Evolutionary conservation across 2,329 filamentous ascomycete genomes (phyloP), one percentile per base, ranked within the genome.

Genomic region (Aspergillus calidoustus): DNA sequence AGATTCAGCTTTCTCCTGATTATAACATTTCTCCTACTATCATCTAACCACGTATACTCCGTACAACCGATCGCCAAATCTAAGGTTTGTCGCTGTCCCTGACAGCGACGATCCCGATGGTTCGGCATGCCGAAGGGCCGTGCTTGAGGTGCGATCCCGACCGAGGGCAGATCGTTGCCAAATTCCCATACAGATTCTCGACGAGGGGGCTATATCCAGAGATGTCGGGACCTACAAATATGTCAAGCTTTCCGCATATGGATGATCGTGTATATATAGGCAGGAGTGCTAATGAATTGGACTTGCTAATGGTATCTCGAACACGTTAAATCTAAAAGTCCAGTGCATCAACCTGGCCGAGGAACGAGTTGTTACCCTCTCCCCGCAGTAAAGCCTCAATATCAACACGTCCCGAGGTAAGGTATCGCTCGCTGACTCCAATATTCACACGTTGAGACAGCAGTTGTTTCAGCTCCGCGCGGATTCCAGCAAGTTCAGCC

Each of bases 371-470:
- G 63, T 87, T 87, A 31, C 85, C 83, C 47, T 82, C 84, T 11
- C 82, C 84, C 15, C 86, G 86, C 63, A 97, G 76, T 69, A 92
- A 83, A 52, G 89, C 83, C 65, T 87, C 89, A 11, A 97, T 83
- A 79, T 97, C 91, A 11, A 97, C 86, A 17, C 86, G 82, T 0
- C 92, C 91, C 7, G 87, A 86, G 0, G 92, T 91, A 63, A 97
- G 81, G 76, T 97, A 98, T 71, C 84, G 86, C 79, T 94, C 92
- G 73, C 92, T 96, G 28, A 97, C 91, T 2, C 94, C 93, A 17
- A 92, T 83, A 72, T 97, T 97, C 56, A 97, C 87, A 63, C 91
- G 85, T 76, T 89, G 86, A 5, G 82, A 82, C 70, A 98, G 76
- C 69, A 97, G 75, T 50, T 86, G 84, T 69, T 86, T 89, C 71